Percentiles rank a stretch among this genome's conserved stretches.
Evolutionary conservation across 2,329 filamentous ascomycete genomes (phyloP).

Genomic region (Clarireedia monteithiana): DNA sequence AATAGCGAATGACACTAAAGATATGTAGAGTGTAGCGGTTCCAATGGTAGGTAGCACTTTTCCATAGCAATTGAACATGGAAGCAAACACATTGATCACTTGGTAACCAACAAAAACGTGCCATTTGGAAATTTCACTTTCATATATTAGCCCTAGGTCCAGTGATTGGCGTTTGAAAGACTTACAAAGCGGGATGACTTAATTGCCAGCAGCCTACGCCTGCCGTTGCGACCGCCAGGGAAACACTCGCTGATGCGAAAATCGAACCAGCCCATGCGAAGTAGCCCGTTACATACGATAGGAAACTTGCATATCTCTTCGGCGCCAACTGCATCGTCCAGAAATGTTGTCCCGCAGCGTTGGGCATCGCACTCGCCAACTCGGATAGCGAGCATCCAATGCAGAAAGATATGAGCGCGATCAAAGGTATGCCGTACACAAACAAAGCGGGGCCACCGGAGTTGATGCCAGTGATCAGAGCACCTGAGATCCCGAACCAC

Average conservation of each 20-base stretch:
- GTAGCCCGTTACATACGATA: conserved; percentile 6
- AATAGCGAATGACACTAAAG: conserved; percentile 1
- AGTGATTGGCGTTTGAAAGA: not conserved
- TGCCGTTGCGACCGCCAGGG: conserved; percentile 2
- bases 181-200: conserved; percentile 4
- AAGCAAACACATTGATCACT: conserved; percentile 2
- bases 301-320: conserved; percentile 5
- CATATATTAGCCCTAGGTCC: not conserved
- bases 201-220: conserved; percentile 6
- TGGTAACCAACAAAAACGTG: conserved; percentile 8
- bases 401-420: not conserved
- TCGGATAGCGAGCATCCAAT: conserved; percentile 6
- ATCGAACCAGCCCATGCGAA: conserved; percentile 7
- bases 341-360: conserved; percentile 10
- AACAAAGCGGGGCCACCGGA: conserved; percentile 7
- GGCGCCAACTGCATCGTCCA: conserved; percentile 7
- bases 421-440: conserved; percentile 5
- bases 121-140: not conserved
- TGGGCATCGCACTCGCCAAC: conserved; percentile 7
- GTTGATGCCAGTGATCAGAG: conserved; percentile 6
- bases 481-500: conserved; percentile 8
- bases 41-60: conserved; percentile 3
- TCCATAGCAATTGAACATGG: conserved; percentile 7
- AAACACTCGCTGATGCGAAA: conserved; percentile 6
- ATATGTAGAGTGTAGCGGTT: conserved; percentile 4